Percentiles rank a stretch among this genome's conserved stretches.
Conservation (phyloP, 1,139 yeast species). For the Saccharomyces hybrid region DNA sequence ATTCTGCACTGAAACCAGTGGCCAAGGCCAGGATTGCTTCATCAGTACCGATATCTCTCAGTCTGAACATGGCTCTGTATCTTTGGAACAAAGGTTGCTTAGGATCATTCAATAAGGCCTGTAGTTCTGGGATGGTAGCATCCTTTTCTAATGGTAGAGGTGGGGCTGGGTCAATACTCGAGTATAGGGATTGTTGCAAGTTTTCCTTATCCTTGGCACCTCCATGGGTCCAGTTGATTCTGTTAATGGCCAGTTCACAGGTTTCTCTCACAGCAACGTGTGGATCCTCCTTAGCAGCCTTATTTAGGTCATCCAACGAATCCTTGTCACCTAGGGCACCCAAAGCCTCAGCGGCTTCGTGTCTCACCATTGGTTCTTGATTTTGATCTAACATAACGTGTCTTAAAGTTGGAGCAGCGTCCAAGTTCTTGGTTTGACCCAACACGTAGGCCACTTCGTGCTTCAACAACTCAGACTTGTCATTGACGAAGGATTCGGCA, state of each 20-base stretch:
- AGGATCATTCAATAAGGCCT: conserved; percentile 66
- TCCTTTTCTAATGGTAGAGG: conserved; percentile 67
- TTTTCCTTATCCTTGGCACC: conserved; percentile 53
- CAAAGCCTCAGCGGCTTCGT: conserved; percentile 97
- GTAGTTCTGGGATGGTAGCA: conserved; percentile 54
- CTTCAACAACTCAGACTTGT: conserved; percentile 76
- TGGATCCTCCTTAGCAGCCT: conserved; percentile 66
- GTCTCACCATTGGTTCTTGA: conserved; percentile 95
- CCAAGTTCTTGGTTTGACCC: conserved; percentile 84
- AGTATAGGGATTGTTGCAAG: conserved; percentile 67
- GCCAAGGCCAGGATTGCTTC: conserved; percentile 92
- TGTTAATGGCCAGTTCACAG: conserved; percentile 91
- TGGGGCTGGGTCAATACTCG: conserved; percentile 97
- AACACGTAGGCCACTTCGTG: conserved; percentile 98
- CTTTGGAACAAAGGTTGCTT: conserved; percentile 77
- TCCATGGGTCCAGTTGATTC: conserved; percentile 87
- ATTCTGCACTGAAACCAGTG: conserved; percentile 77
- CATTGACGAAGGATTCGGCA: conserved; percentile 68
- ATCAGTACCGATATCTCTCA: conserved; percentile 87
- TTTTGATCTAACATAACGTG: conserved; percentile 54
- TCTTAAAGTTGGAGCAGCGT: conserved; percentile 69
- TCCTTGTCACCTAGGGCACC: conserved; percentile 88
- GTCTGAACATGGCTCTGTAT: conserved; percentile 96
- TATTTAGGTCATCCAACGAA: conserved; percentile 59
- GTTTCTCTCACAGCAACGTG: conserved; percentile 88